Percentiles rank a stretch among this genome's conserved stretches.
These are phyloP conservation scores for Gilbertella persicaria DNA, from an alignment of 371 early-diverging fungal species.

Conservation along the genomic window DNA sequence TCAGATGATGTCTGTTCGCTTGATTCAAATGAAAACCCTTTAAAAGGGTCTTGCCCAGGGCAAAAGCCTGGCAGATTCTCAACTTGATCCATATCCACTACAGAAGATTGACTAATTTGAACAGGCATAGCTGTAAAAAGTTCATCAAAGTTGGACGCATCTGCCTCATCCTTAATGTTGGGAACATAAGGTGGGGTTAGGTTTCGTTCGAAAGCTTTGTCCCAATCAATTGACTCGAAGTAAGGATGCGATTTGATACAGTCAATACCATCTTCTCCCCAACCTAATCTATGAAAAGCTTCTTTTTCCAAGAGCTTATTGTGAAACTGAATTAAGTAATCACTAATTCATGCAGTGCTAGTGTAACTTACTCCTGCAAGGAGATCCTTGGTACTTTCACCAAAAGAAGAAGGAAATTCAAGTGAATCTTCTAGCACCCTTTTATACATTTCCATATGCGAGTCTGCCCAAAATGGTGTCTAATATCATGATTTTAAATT, in stretches of 20 bases:
- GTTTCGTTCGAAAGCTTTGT: constrained; percentile 52
- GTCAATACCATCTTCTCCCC: constrained; percentile 54
- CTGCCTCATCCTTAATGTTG: constrained; percentile 45
- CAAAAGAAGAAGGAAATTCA: constrained; percentile 66
- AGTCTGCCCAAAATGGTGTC: constrained; percentile 85
- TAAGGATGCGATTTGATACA: constrained; percentile 70
- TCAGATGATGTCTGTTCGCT: too few relatives aligned
- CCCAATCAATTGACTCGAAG: constrained; percentile 71
- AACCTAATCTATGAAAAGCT: constrained; percentile 63
- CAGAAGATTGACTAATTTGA: constrained; percentile 36
- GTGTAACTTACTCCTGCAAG: constrained; percentile 59
- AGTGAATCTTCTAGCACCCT: constrained; percentile 76
- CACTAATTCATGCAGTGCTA: neutral
- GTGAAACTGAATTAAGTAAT: neutral
- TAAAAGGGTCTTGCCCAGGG: constrained; percentile 35
- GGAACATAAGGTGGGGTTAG: constrained; percentile 62
- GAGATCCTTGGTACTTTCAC: constrained; percentile 54
- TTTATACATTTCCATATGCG: constrained; percentile 78
- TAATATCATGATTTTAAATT: constrained; percentile 19
- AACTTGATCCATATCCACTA: neutral
- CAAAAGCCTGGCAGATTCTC: too few relatives aligned
- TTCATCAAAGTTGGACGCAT: constrained; percentile 66
- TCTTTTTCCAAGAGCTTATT: constrained; percentile 69
- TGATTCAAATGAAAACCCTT: constrained; percentile 32
- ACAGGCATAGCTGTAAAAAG: constrained; percentile 61